Base-by-base conservation (phyloP, 495 filamentous ascomycete species). In the Daldinia loculata region DNA sequence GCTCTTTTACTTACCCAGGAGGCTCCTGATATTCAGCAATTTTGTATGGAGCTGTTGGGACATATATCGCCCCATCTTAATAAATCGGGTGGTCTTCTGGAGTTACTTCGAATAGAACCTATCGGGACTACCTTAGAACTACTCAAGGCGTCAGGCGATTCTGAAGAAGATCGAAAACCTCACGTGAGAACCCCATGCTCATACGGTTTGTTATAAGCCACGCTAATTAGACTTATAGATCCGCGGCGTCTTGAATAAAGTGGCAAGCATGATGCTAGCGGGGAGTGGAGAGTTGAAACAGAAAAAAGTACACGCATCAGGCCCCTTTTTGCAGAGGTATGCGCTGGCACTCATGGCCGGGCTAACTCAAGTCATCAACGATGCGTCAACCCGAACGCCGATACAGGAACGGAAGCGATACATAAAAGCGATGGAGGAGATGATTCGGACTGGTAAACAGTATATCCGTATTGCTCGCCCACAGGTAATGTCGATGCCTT, bases 311-410 rank as follows among this genome's bases (percentile, higher is more conserved):
- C 74, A 82, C 17, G 82, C 88, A 45, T 78, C 86, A n/a, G 79
- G 96, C 17, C 90, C 87, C n/a, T 98, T 96, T 77, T 88, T 98
- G 50, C 91, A 97, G 61, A 84, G 85, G 15, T 90, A 97, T 80
- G 89, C 95, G 26, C 87, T 98, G 22, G 95, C 93, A n/a, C 87
- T 98, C 62, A 93, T 97, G 76, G 87, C 90, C 17, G 88, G 91
- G 51, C 88, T 98, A 62, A 90, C 91, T 6, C 90, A 95, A 68
- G 86, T 88, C 11, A 89, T 99, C 57, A 96, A 93, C 73, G 91
- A 93, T 74, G 82, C 86, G 7, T 80, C 84, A 66, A 83, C 84
- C 69, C 82, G 88, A 45, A 81, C 88, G 1, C 77, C 79, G 4
- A 77, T 89, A 26, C 81, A 86, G 29, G 92, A 97, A 71, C 91